These are phyloP conservation scores for Phaffia tasmanica DNA, from an alignment of 768 basidiomycete species.

Conservation along the genomic window DNA sequence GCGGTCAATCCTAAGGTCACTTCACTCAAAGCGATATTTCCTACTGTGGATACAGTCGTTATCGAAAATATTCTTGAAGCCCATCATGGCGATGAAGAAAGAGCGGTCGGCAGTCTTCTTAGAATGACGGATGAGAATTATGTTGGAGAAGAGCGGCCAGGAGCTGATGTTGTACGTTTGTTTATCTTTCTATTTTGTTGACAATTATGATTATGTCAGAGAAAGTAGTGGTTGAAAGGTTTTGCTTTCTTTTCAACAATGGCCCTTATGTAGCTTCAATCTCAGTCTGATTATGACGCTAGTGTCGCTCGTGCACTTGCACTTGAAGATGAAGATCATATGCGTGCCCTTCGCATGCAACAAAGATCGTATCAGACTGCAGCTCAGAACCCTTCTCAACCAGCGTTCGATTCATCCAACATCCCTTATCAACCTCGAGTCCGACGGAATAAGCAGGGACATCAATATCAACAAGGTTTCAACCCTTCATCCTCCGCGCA, in stretches of 20 bases:
- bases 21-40: constrained; percentile 58
- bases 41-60: constrained; percentile 63
- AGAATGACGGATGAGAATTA: constrained; percentile 80
- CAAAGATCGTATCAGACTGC: not conserved
- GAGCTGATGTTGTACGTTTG: constrained; percentile 32
- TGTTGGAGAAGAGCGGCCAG: constrained; percentile 38
- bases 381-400: not conserved
- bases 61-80: constrained; percentile 64
- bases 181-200: too few species aligned
- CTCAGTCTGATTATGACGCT: constrained; percentile 64
- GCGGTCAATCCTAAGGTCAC: constrained; percentile 45
- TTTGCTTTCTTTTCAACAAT: not conserved
- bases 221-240: too few species aligned
- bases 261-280: constrained; percentile 18
- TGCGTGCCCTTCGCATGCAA: constrained; percentile 29
- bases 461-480: constrained; percentile 44
- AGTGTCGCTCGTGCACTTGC: constrained; percentile 62
- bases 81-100: constrained; percentile 58
- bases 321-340: constrained; percentile 47
- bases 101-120: constrained; percentile 62
- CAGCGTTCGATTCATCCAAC: constrained; percentile 19
- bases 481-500: not conserved
- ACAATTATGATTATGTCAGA: too few species aligned
- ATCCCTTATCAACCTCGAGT: constrained; percentile 38
- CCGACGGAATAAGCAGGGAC: constrained; percentile 21